Conservation (phyloP, 139 green algal genomes). For the Spirogloea muscicola region DNA sequence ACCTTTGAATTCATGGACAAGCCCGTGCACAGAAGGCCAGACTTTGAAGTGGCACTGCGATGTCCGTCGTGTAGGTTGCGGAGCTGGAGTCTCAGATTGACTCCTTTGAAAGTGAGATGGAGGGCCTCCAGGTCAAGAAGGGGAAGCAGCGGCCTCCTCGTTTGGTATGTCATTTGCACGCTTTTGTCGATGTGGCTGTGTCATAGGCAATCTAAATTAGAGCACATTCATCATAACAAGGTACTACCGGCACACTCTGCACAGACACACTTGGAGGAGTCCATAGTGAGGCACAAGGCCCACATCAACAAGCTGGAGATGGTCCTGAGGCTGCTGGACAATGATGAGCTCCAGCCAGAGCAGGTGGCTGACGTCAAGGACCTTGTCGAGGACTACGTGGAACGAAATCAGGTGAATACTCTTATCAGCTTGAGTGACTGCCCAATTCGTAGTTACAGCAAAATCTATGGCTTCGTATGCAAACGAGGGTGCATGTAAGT, state of each 20-base stretch:
- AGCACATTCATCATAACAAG: too few relatives aligned
- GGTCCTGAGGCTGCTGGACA: constrained; percentile 90
- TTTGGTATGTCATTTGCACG: constrained; percentile 33
- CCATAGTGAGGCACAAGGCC: constrained; percentile 66
- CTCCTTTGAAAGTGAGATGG: constrained; percentile 87
- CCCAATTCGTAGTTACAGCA: too few relatives aligned
- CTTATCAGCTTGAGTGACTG: too few relatives aligned
- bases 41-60: too few relatives aligned
- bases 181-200: too few relatives aligned
- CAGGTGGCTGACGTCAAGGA: constrained; percentile 62
- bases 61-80: constrained; percentile 19
- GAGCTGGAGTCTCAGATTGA: constrained; percentile 72
- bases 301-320: constrained; percentile 65
- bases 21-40: too few relatives aligned
- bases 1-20: too few relatives aligned
- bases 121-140: constrained; percentile 74
- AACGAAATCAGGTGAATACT: constrained; percentile 58
- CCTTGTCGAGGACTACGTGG: constrained; percentile 85
- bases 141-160: constrained; percentile 60
- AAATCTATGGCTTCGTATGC: too few relatives aligned
- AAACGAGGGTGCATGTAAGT: too few relatives aligned
- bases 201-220: too few relatives aligned
- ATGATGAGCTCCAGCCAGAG: constrained; percentile 73
- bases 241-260: not conserved
- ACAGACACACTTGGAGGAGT: constrained; percentile 67